Conservation (phyloP, 2,329 filamentous ascomycete genomes). For the Botrytis sinoallii region DNA sequence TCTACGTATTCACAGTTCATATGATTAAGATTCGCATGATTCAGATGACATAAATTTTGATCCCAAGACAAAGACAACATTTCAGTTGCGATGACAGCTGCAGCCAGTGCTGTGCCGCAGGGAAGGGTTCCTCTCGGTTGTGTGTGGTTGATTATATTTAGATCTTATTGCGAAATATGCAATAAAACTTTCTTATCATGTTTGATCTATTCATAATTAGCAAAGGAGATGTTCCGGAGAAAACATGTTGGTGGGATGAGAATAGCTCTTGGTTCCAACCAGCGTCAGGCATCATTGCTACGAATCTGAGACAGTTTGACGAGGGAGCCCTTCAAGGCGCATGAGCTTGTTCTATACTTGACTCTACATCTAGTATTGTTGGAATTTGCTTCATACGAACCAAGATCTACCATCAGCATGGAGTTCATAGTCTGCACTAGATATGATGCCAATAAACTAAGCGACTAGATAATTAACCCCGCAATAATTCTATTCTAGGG, state of each 20-base stretch:
- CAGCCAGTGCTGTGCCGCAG: conserved; percentile 1
- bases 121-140: neutral
- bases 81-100: neutral
- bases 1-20: neutral
- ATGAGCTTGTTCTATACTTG: neutral
- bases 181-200: neutral
- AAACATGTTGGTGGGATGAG: neutral
- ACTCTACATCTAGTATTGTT: neutral
- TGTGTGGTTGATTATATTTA: neutral
- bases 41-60: neutral
- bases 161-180: neutral
- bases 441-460: neutral
- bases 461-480: neutral
- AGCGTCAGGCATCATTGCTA: neutral
- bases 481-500: neutral
- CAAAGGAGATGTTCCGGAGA: neutral
- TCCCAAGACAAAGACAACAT: neutral
- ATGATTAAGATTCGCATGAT: neutral
- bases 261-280: neutral
- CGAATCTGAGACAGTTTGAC: neutral
- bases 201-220: neutral
- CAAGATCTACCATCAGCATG: neutral
- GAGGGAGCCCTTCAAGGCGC: neutral
- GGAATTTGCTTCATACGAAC: neutral
- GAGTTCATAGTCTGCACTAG: neutral